Base-by-base conservation (phyloP, 2,329 filamentous ascomycete species). In the Beauveria caledonica region DNA sequence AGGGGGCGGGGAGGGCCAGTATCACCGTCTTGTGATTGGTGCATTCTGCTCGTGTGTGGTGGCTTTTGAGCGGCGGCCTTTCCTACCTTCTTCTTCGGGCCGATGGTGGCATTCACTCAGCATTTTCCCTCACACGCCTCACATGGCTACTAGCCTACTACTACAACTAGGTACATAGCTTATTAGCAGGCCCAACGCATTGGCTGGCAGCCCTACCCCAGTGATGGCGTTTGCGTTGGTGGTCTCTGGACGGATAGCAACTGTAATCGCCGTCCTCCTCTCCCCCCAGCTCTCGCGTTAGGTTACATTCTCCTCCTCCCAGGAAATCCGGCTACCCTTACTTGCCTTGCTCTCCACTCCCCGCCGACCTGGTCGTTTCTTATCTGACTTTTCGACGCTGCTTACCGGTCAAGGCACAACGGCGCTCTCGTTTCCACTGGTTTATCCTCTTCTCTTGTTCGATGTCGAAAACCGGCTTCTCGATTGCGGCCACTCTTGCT, bases 51-150 rank as follows among this genome's bases (percentile, higher is more conserved):
- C 62, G 65, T 64, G 64, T 65, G 64, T 67, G 68, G 70, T 71
- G 70, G 66, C 67, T 68, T 64, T 63, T 36, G 29, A 33, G 29
- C 9, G 27, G 27, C 29, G 11, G 58, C 62, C 64, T 68, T 67
- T 69, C 29, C 65, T 68, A 73, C 71, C 71, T 73, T 73, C 71
- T 73, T 60, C 64, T 72, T 72, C 65, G 65, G 71, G 71, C 63
- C 63, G 63, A 67, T 66, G 67, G 71, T 72, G 67, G 70, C 68
- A 71, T 72, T 33, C 29, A 33, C n/a, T 33, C 29, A 33, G 29
- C 29, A 33, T 33, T 11, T 67, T 58, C 66, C 67, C 68, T 64
- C 66, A 65, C 66, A 29, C n/a, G n/a, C n/a, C n/a, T n/a, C n/a
- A n/a, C n/a, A n/a, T n/a, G n/a, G n/a, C n/a, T n/a, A n/a, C n/a